Evolutionary conservation across 2,329 filamentous ascomycete genomes (phyloP), one percentile per base, ranked within the genome.

Genomic region (Fusarium buxicola): DNA sequence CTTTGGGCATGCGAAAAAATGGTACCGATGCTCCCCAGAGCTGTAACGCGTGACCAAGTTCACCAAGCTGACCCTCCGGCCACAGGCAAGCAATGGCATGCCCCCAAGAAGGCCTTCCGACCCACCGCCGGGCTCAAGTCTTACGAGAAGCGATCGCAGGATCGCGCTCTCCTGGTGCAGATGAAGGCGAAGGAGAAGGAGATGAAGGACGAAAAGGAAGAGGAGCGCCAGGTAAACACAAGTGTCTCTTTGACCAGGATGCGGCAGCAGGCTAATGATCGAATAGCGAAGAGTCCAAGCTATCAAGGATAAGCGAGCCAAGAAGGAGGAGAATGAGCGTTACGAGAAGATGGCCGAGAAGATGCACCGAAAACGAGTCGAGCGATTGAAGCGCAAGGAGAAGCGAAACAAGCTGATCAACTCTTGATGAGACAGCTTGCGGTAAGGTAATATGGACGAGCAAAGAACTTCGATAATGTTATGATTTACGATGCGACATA

Each of bases 291-390:
- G 89, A 68, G 87, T 95, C 51, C 86, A 94, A 72, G 85, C 85
- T 10, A 91, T 98, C 74, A 94, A 91, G 72, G 92, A 96, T 65
- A 94, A 90, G 78, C 86, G 92, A 68, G 90, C 88, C 16, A 91
- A 89, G 48, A 98, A 97, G 84, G 94, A 92, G 71, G 95, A 98
- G 82, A 93, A 91, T 78, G 92, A 94, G 73, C 84, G 94, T 68
- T 98, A 94, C 75, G 92, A 93, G 77, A 92, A 94, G 82, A 87
- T 99, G 87, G 94, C 93, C 16, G 92, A 93, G 80, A 98, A 95
- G 82, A 98, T 99, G 95, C 94, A 98, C 81, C 88, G 87, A 78
- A 98, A 97, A 84, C 86, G 94, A 60, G 90, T 98, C 11, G 95
- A 99, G 80, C 87, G 95, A 70, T 79, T 97, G 77, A 97, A 93